Conservation (phyloP, 257 asterid genomes). For the Gentiana dahurica region DNA sequence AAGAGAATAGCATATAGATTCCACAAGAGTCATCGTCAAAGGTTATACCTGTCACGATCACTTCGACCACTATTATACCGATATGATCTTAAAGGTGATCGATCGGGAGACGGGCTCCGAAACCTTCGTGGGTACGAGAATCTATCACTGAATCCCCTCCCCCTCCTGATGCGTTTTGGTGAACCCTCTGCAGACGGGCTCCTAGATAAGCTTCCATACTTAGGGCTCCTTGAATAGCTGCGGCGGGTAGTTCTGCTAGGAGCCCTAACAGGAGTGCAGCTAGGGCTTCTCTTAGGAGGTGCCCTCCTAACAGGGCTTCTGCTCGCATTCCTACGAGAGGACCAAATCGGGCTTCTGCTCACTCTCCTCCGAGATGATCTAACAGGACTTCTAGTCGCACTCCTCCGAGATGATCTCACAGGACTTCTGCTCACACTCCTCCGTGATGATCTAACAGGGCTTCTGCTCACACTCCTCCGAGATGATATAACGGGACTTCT, state of each 20-base stretch:
- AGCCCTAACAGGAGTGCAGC: conserved; percentile 60
- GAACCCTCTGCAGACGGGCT: conserved; percentile 84
- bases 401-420: conserved; percentile 40
- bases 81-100: conserved; percentile 72
- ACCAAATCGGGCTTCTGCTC: conserved; percentile 7
- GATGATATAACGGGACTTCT: conserved; percentile 12
- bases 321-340: conserved; percentile 57
- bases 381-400: conserved; percentile 80
- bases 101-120: conserved; percentile 84
- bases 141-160: conserved; percentile 96
- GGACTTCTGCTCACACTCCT: conserved; percentile 82
- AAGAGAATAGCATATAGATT: not conserved
- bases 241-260: conserved; percentile 55
- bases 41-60: conserved; percentile 69
- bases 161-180: conserved; percentile 84
- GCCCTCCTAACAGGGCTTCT: conserved; percentile 74
- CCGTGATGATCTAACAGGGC: conserved; percentile 47
- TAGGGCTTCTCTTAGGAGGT: conserved; percentile 47
- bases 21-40: not conserved
- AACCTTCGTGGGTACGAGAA: conserved; percentile 71
- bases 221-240: conserved; percentile 73
- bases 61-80: conserved; percentile 70
- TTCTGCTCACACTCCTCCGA: conserved; percentile 16
- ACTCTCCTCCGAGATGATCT: conserved; percentile 30
- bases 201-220: conserved; percentile 69